phyloP scores from a whole-genome alignment of 768 basidiomycete species.

The Dioszegia hungarica region DNA sequence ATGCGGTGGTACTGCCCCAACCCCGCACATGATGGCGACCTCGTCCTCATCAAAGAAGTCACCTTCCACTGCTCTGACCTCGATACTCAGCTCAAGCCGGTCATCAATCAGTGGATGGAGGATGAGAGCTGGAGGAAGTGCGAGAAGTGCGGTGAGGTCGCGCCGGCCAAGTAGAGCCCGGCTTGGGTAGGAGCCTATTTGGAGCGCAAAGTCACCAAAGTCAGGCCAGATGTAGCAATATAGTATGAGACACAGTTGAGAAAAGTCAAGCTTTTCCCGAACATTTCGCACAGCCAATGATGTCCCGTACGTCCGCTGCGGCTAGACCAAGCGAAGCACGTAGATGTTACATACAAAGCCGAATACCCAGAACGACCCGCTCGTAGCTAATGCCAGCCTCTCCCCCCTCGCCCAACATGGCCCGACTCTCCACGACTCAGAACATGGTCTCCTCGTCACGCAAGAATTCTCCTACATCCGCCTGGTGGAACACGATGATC shows the following conservation, averaged over 20 bases:
- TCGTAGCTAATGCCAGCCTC: background rate
- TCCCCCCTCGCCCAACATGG: background rate
- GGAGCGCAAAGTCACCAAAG: too few relatives aligned
- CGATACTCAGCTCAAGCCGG: slow-evolving; percentile 86
- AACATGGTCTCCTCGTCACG: slow-evolving; percentile 71
- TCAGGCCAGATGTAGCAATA: too few relatives aligned
- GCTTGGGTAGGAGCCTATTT: background rate
- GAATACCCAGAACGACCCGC: background rate
- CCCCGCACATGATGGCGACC: slow-evolving; percentile 55
- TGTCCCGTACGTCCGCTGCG: too few relatives aligned
- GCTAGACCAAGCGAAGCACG: too few relatives aligned
- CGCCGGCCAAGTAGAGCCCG: slow-evolving; percentile 55
- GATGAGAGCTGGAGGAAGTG: slow-evolving; percentile 65
- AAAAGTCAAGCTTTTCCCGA: too few relatives aligned
- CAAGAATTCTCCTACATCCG: slow-evolving; percentile 98
- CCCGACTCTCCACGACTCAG: slow-evolving; percentile 7
- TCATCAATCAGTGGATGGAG: slow-evolving; percentile 78
- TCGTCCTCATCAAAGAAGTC: slow-evolving; percentile 77
- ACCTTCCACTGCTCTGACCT: slow-evolving; percentile 82
- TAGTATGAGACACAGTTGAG: too few relatives aligned
- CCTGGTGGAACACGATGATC: slow-evolving; percentile 97
- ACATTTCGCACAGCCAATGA: too few relatives aligned
- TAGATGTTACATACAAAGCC: background rate
- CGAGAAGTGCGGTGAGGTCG: slow-evolving; percentile 62
- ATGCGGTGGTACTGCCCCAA: slow-evolving; percentile 85